A percentile compares a stretch with the other conserved stretches of the same genome.
Evolutionary conservation across 768 basidiomycete species (phyloP).

Genomic region (Gelatoporia subvermispora): DNA sequence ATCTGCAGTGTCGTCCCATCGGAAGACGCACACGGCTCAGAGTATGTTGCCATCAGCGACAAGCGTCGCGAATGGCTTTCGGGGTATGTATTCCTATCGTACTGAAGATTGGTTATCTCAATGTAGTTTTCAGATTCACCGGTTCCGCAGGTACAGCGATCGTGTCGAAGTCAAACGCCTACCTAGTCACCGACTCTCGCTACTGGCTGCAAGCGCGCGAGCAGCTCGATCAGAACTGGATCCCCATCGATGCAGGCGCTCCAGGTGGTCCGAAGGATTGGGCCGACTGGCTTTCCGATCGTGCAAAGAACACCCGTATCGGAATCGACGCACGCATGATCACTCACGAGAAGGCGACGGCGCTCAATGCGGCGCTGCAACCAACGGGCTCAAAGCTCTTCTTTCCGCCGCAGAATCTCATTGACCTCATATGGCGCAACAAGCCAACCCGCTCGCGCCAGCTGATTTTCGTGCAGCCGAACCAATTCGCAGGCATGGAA

Average conservation of each 20-base stretch:
- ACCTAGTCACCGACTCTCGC: conserved; percentile 74
- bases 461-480: conserved; percentile 59
- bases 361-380: conserved; percentile 52
- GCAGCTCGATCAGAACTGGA: conserved; percentile 74
- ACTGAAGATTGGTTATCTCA: conserved; percentile 1
- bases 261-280: conserved; percentile 59
- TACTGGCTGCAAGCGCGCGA: conserved; percentile 78
- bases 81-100: conserved; percentile 41
- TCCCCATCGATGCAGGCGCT: conserved; percentile 52
- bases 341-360: conserved; percentile 63
- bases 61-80: conserved; percentile 76
- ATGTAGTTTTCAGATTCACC: conserved; percentile 39
- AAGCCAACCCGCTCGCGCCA: conserved; percentile 67
- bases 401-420: conserved; percentile 78
- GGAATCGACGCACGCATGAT: conserved; percentile 86
- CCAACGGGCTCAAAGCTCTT: conserved; percentile 59
- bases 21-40: conserved; percentile 81
- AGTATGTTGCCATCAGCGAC: conserved; percentile 74
- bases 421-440: conserved; percentile 78
- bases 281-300: conserved; percentile 62
- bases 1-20: conserved; percentile 63
- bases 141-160: conserved; percentile 71
- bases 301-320: conserved; percentile 37
- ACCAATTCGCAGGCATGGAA: conserved; percentile 68
- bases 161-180: conserved; percentile 60